Percentiles rank a stretch among this genome's conserved stretches.
These are phyloP conservation scores for Thelonectria rubi DNA, from an alignment of 2,329 filamentous ascomycete species.

Conservation along the genomic window DNA sequence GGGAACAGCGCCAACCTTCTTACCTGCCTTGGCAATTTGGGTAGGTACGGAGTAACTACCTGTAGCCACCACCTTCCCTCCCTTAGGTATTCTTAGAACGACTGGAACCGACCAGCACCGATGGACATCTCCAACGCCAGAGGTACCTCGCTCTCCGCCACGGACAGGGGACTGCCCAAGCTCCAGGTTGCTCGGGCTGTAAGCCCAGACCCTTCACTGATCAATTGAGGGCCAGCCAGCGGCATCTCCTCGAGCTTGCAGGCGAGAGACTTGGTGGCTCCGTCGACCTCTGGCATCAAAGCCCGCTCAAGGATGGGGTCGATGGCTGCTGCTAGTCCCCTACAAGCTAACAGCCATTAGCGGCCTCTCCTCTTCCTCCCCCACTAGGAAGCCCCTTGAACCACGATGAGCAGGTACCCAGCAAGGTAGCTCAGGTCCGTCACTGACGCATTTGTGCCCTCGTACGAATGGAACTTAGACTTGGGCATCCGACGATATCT, in stretches of 20 bases:
- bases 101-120: no score
- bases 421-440: constrained; percentile 2
- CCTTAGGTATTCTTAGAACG: no score
- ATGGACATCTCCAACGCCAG: neutral
- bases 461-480: no score
- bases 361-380: constrained; percentile 29
- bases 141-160: neutral
- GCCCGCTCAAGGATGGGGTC: constrained; percentile 41
- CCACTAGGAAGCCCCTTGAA: constrained; percentile 24
- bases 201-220: neutral
- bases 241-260: neutral
- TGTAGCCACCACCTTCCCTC: constrained; percentile 26
- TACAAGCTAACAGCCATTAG: constrained; percentile 33
- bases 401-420: constrained; percentile 8
- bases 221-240: neutral
- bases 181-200: constrained; percentile 10
- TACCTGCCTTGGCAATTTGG: constrained; percentile 9
- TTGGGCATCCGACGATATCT: neutral
- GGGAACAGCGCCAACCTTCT: constrained; percentile 17
- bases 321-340: constrained; percentile 28
- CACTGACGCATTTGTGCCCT: constrained; percentile 12
- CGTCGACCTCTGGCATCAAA: constrained; percentile 14
- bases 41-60: constrained; percentile 1
- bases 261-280: constrained; percentile 9
- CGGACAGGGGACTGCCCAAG: neutral